phyloP scores from a whole-genome alignment of 371 early-diverging fungal species.

The Haplosporangium sp. region DNA sequence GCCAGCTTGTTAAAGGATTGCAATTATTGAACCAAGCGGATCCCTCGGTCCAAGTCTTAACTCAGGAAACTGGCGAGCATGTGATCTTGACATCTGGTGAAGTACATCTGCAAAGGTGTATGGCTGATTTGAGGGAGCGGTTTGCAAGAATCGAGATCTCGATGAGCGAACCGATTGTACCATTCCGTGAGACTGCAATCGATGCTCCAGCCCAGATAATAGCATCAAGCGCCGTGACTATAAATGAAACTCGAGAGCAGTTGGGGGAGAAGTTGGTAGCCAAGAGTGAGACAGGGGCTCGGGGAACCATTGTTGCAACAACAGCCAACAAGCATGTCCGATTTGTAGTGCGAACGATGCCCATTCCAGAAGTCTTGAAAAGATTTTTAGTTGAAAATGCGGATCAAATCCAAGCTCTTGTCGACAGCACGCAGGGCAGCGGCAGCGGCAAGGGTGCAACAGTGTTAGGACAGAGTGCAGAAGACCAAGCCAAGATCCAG shows the following conservation, averaged over 20 bases:
- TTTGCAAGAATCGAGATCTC: constrained; percentile 95
- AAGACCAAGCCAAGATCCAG: constrained; percentile 22
- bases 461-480: constrained; percentile 2
- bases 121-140: constrained; percentile 93
- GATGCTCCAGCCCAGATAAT: constrained; percentile 45
- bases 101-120: constrained; percentile 89
- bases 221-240: constrained; percentile 39
- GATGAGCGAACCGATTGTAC: constrained; percentile 95
- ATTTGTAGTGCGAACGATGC: constrained; percentile 80
- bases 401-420: constrained; percentile 70
- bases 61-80: constrained; percentile 96
- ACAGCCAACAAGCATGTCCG: constrained; percentile 79
- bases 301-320: constrained; percentile 75
- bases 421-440: constrained; percentile 55
- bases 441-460: constrained; percentile 7
- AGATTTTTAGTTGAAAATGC: constrained; percentile 71
- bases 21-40: constrained; percentile 93
- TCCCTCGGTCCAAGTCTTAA: constrained; percentile 89
- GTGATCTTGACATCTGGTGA: constrained; percentile 97
- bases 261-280: constrained; percentile 52
- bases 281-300: constrained; percentile 60
- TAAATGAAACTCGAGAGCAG: constrained; percentile 56
- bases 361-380: constrained; percentile 79
- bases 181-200: constrained; percentile 94
- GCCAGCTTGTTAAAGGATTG: constrained; percentile 87